A percentile compares a stretch with the other conserved stretches of the same genome.
phyloP scores from a whole-genome alignment of 441 rosid species.

The Gossypium trilobum region DNA sequence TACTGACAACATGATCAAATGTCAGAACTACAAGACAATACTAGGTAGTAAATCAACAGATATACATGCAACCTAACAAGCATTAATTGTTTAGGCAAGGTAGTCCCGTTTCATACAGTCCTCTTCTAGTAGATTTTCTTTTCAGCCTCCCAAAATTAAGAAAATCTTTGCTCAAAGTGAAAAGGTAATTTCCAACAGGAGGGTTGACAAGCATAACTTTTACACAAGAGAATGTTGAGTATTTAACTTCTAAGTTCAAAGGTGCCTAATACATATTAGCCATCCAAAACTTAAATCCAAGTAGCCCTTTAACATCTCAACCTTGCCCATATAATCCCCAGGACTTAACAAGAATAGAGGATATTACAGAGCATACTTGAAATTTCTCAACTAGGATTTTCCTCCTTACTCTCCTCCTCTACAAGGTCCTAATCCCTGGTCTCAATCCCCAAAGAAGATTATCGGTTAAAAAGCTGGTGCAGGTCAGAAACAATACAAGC shows the following conservation, averaged over 20 bases:
- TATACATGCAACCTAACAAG: not conserved
- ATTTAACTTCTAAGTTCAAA: not conserved
- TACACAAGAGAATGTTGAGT: not conserved
- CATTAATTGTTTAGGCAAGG: not conserved
- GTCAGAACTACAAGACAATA: constrained; percentile 21
- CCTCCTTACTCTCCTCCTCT: not conserved
- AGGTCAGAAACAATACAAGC: constrained; percentile 3
- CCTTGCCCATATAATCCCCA: not conserved
- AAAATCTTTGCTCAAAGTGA: not conserved
- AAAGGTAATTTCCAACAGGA: not conserved
- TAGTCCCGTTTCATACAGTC: not conserved
- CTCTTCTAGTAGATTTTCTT: not conserved
- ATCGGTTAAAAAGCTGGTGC: not conserved
- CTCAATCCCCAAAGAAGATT: not conserved
- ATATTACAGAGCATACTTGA: not conserved
- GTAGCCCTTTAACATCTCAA: not conserved
- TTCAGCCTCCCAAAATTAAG: not conserved
- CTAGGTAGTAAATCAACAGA: not conserved
- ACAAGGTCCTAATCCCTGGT: not conserved
- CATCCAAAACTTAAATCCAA: not conserved
- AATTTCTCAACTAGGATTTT: not conserved
- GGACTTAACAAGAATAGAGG: not conserved
- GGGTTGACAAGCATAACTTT: not conserved
- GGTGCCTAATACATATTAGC: not conserved
- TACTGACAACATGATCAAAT: constrained; percentile 37